phyloP scores from a whole-genome alignment of 169 alveolate species.

The Cryptosporidium ubiquitum region DNA sequence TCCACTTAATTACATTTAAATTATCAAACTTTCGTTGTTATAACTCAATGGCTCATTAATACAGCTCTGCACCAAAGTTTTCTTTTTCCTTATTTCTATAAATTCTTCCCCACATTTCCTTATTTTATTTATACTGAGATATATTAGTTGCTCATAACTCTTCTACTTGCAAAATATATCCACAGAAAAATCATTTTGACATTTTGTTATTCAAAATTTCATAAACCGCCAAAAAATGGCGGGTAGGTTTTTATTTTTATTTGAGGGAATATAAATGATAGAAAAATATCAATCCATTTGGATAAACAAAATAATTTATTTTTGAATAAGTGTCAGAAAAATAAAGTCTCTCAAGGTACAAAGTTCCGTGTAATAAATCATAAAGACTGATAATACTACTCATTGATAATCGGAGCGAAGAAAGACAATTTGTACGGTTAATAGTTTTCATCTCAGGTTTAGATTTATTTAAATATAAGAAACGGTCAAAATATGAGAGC shows the following conservation, averaged over 20 bases:
- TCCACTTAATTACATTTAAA: too few relatives aligned
- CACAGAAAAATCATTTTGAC: not conserved
- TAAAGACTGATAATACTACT: not conserved
- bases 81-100: not conserved
- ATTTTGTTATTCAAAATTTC: too few relatives aligned
- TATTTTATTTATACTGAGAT: too few relatives aligned
- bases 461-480: not conserved
- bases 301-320: not conserved
- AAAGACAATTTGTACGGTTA: not conserved
- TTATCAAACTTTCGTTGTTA: too few relatives aligned
- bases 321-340: not conserved
- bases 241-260: not conserved
- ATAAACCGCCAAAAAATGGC: not conserved
- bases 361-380: not conserved
- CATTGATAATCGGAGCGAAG: not conserved
- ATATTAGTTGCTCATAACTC: not conserved
- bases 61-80: too few relatives aligned
- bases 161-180: not conserved
- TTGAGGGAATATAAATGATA: constrained; percentile 3
- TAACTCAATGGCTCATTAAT: too few relatives aligned
- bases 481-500: not conserved
- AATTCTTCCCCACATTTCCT: not conserved
- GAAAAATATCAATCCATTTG: not conserved
- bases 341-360: not conserved
- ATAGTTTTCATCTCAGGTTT: not conserved